phyloP scores from a whole-genome alignment of 306 rosid genomes.

The Calophaca sinica region DNA sequence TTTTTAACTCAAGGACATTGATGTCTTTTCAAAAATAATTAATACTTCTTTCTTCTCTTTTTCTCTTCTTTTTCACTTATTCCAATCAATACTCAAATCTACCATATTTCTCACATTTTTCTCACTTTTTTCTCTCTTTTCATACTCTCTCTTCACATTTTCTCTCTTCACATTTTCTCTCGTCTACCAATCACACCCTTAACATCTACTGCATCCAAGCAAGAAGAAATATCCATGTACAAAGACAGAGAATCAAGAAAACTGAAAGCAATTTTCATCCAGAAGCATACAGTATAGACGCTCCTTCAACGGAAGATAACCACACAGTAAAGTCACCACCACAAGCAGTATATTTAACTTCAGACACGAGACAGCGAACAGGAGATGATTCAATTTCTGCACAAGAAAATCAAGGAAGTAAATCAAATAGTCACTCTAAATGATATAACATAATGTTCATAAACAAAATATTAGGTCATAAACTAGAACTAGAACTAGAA shows the following conservation, averaged over 20 bases:
- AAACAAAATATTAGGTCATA: neutral
- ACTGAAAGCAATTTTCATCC: conserved; percentile 35
- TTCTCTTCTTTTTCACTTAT: too few species aligned
- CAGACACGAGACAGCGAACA: conserved; percentile 88
- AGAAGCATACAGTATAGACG: conserved; percentile 93
- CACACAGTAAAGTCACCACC: conserved; percentile 94
- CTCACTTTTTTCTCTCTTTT: too few species aligned
- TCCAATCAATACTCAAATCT: too few species aligned
- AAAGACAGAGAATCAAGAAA: conserved; percentile 32
- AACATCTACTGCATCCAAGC: conserved; percentile 15
- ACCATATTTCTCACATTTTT: too few species aligned
- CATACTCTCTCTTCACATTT: too few species aligned
- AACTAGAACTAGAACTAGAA: neutral
- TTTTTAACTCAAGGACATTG: too few species aligned
- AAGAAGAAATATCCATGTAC: conserved; percentile 25
- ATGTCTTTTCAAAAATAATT: too few species aligned
- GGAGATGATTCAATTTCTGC: conserved; percentile 86
- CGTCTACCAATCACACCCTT: too few species aligned
- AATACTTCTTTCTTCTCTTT: too few species aligned
- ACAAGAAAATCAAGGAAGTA: conserved; percentile 33
- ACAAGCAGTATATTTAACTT: conserved; percentile 73
- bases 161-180: too few species aligned
- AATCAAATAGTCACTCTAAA: conserved; percentile 1
- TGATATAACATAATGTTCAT: neutral
- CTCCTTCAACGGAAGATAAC: conserved; percentile 89